phyloP scores from a whole-genome alignment of 1,284 basidiomycete genomes.

The Irpex rosettiformis region DNA sequence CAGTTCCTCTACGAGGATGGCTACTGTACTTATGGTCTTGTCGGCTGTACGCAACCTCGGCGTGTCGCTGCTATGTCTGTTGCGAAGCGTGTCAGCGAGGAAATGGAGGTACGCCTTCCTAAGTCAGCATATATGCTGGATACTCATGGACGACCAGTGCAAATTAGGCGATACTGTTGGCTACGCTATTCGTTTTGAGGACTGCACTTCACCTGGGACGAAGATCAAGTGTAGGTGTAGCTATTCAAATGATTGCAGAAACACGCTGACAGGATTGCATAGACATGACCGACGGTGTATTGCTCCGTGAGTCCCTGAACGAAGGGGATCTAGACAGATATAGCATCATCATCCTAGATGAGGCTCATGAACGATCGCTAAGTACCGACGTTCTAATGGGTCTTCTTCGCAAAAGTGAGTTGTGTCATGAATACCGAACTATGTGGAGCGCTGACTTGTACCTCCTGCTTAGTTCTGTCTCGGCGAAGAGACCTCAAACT shows the following conservation, averaged over 20 bases:
- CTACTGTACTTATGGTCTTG: slow-evolving; percentile 83
- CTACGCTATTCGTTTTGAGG: slow-evolving; percentile 97
- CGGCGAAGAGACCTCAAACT: slow-evolving; percentile 90
- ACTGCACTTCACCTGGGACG: slow-evolving; percentile 89
- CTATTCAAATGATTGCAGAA: background rate
- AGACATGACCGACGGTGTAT: slow-evolving; percentile 99
- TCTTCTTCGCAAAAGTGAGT: slow-evolving; percentile 84
- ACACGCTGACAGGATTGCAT: background rate
- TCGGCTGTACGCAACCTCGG: slow-evolving; percentile 95
- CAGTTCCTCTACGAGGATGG: slow-evolving; percentile 97
- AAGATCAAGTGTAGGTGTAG: slow-evolving; percentile 84
- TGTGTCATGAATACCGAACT: slow-evolving; percentile 2
- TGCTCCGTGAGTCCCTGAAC: slow-evolving; percentile 92
- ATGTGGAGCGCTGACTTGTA: slow-evolving; percentile 14
- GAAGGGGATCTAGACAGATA: slow-evolving; percentile 95
- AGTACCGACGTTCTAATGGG: slow-evolving; percentile 99
- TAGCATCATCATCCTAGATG: slow-evolving; percentile 94
- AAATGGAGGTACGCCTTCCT: slow-evolving; percentile 65
- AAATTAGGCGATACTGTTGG: slow-evolving; percentile 88
- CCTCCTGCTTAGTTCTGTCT: slow-evolving; percentile 66
- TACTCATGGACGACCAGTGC: slow-evolving; percentile 43
- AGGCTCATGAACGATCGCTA: slow-evolving; percentile 94
- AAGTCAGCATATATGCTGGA: background rate
- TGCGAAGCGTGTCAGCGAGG: slow-evolving; percentile 97
- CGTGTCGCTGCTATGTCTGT: slow-evolving; percentile 99